A percentile compares a stretch with the other conserved stretches of the same genome.
Evolutionary conservation across 495 filamentous ascomycete genomes (phyloP).

Genomic region (Antarctomyces pellizariae): DNA sequence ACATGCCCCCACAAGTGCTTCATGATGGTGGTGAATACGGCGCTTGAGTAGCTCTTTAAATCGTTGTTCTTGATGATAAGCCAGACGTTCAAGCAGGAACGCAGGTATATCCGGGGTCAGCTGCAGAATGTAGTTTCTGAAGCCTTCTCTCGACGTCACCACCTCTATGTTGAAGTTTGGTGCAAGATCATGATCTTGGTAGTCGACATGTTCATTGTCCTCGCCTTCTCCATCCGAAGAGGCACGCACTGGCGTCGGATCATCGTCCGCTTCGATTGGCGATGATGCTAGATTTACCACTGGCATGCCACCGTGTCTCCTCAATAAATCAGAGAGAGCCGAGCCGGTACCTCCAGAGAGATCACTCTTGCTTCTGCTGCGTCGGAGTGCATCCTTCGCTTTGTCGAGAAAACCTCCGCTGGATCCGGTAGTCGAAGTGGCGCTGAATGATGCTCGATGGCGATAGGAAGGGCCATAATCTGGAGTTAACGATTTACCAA

Average conservation of each 20-base stretch:
- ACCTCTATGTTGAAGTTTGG: slow-evolving; percentile 24
- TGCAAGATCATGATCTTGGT: slow-evolving; percentile 24
- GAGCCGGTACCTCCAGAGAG: slow-evolving; percentile 13
- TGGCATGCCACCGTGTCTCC: slow-evolving; percentile 32
- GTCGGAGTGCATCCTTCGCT: slow-evolving; percentile 27
- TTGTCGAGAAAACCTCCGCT: slow-evolving; percentile 13
- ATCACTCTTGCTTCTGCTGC: slow-evolving; percentile 57
- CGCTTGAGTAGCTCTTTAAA: slow-evolving; percentile 58
- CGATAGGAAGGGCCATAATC: slow-evolving; percentile 32
- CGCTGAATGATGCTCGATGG: slow-evolving; percentile 33
- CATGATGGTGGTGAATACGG: slow-evolving; percentile 44
- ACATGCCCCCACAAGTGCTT: slow-evolving; percentile 30
- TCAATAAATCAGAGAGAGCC: slow-evolving; percentile 23
- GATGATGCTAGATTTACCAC: slow-evolving; percentile 25
- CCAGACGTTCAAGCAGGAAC: slow-evolving; percentile 63
- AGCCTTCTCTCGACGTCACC: slow-evolving; percentile 52
- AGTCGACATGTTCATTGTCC: slow-evolving; percentile 30
- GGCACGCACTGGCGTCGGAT: slow-evolving; percentile 10
- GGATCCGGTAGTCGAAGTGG: slow-evolving; percentile 26
- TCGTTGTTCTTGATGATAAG: slow-evolving; percentile 51
- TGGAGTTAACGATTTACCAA: slow-evolving; percentile 33
- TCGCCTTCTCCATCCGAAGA: slow-evolving; percentile 14
- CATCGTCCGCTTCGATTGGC: slow-evolving; percentile 12
- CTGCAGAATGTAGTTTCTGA: slow-evolving; percentile 47
- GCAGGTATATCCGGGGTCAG: slow-evolving; percentile 38